Conservation (phyloP, 1,284 basidiomycete genomes). For the Ustilago cynodontis region DNA sequence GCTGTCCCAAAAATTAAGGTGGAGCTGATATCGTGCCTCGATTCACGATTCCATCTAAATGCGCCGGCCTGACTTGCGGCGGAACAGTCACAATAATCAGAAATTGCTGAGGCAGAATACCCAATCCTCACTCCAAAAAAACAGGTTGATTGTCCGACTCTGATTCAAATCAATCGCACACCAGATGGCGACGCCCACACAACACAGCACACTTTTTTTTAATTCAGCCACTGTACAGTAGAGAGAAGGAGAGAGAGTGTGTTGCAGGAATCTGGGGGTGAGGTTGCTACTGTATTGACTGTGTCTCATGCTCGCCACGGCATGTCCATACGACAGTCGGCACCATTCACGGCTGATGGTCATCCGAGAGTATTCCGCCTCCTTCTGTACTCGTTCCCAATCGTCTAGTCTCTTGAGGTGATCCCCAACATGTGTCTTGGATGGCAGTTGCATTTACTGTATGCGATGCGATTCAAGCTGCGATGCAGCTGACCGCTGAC, state of each 20-base stretch:
- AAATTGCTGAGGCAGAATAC: slow-evolving; percentile 2
- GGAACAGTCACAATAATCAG: neutral
- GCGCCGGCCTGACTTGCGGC: neutral
- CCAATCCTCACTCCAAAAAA: too few relatives aligned
- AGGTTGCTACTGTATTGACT: neutral
- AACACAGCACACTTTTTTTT: too few relatives aligned
- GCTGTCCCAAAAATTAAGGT: slow-evolving; percentile 8
- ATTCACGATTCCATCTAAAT: neutral
- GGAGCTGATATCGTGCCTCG: slow-evolving; percentile 10
- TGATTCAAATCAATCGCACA: neutral
- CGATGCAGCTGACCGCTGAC: slow-evolving; percentile 18
- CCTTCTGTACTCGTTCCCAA: neutral
- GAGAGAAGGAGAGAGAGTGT: too few relatives aligned
- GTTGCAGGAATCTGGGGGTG: neutral
- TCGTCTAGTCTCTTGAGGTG: neutral
- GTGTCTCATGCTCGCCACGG: slow-evolving; percentile 3
- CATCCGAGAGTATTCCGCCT: slow-evolving; percentile 6
- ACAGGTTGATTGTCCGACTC: too few relatives aligned
- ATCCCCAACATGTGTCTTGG: neutral
- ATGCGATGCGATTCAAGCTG: neutral
- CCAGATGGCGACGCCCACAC: neutral
- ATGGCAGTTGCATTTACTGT: neutral
- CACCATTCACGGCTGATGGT: slow-evolving; percentile 13
- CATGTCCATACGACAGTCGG: neutral
- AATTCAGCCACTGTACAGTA: too few relatives aligned